These are phyloP conservation scores for Dryas octopetala DNA, from an alignment of 306 rosid species.

Conservation along the genomic window DNA sequence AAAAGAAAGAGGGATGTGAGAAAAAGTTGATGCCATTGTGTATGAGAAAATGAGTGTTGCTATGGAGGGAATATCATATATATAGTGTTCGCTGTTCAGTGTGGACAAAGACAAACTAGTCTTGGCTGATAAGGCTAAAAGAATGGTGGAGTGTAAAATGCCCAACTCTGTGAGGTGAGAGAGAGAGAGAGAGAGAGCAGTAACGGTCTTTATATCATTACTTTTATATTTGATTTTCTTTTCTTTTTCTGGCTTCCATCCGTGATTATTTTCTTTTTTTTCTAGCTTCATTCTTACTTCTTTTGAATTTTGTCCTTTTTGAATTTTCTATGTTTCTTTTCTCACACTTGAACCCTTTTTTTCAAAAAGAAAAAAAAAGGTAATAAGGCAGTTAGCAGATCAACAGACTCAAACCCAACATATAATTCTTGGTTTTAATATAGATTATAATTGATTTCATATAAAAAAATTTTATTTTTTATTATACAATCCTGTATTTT, in stretches of 20 bases:
- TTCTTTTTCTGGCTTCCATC: background rate
- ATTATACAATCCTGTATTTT: background rate
- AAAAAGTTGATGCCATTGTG: constrained; percentile 46
- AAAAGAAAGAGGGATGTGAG: constrained; percentile 30
- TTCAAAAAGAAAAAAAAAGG: background rate
- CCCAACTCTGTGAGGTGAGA: constrained; percentile 14
- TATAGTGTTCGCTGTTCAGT: constrained; percentile 32
- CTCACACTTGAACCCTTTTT: too few species aligned
- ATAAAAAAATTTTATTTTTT: background rate
- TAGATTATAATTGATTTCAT: background rate
- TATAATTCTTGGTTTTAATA: too few species aligned
- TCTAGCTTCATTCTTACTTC: background rate
- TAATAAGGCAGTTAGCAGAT: background rate
- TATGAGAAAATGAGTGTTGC: background rate
- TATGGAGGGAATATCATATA: constrained; percentile 17
- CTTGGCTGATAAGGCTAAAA: constrained; percentile 31
- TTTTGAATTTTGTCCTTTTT: background rate
- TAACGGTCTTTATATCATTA: constrained; percentile 19
- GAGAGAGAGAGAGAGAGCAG: background rate
- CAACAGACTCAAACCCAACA: too few species aligned
- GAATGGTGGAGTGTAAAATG: constrained; percentile 43
- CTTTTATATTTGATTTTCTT: constrained; percentile 4
- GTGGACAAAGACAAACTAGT: constrained; percentile 7
- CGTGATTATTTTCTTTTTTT: too few species aligned
- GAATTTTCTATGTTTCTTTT: too few species aligned